phyloP scores from a whole-genome alignment of 768 basidiomycete genomes.

The Boletus sp. region DNA sequence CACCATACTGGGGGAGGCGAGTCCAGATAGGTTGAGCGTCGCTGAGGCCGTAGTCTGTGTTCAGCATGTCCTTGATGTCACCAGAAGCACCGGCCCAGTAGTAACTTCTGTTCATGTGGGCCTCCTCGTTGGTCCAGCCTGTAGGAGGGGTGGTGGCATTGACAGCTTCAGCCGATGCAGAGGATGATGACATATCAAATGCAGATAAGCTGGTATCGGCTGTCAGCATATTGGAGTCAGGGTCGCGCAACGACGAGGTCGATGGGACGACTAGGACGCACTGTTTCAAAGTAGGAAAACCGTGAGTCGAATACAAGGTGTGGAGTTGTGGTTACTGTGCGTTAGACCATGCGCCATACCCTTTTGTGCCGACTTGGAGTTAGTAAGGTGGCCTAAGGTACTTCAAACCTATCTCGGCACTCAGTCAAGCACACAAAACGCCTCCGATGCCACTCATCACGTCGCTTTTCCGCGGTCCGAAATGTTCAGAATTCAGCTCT shows the following conservation, averaged over 20 bases:
- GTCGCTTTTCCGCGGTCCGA: too few relatives aligned
- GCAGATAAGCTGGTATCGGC: neutral
- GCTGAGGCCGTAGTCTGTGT: neutral
- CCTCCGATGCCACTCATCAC: too few relatives aligned
- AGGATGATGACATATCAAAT: neutral
- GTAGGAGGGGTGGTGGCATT: neutral
- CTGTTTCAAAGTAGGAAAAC: neutral
- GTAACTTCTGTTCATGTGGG: neutral
- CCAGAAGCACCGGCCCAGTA: neutral
- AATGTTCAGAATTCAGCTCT: too few relatives aligned
- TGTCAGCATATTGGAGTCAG: neutral
- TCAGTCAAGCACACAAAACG: too few relatives aligned
- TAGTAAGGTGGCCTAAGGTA: too few relatives aligned
- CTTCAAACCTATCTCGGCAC: too few relatives aligned
- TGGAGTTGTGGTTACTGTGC: too few relatives aligned
- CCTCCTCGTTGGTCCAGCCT: conserved; percentile 1
- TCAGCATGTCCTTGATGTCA: neutral
- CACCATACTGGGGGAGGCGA: neutral
- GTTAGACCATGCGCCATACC: too few relatives aligned
- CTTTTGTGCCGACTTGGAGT: too few relatives aligned
- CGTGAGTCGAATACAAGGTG: too few relatives aligned
- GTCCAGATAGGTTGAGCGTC: neutral
- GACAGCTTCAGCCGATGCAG: too few relatives aligned
- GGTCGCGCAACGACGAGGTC: neutral
- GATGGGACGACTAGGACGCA: neutral